Evolutionary conservation across 352 stramenopile genomes (phyloP).

Genomic region (Pythium phragmitis): DNA sequence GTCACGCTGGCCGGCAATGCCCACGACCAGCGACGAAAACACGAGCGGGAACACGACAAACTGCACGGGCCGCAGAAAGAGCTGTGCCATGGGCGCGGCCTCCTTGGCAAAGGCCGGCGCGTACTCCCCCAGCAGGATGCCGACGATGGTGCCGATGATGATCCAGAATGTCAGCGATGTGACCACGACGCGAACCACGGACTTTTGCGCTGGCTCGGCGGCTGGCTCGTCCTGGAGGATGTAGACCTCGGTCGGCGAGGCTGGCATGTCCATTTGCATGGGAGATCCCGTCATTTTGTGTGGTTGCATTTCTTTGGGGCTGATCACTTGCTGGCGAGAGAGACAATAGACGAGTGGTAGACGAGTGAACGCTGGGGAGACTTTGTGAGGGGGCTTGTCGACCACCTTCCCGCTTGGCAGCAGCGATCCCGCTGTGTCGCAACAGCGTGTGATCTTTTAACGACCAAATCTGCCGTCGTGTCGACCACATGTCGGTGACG

Average conservation of each 20-base stretch:
- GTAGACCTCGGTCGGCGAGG: conserved; percentile 3
- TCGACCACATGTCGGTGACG: not conserved
- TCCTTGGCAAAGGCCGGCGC: conserved; percentile 49
- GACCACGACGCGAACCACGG: conserved; percentile 30
- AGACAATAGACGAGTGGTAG: not conserved
- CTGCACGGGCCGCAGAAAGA: conserved; percentile 62
- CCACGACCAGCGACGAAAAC: conserved; percentile 58
- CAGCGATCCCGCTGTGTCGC: not conserved
- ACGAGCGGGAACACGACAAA: conserved; percentile 32
- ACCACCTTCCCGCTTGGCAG: not conserved
- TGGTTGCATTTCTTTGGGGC: not conserved
- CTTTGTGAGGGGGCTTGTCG: too few relatives aligned
- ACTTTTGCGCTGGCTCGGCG: conserved; percentile 28
- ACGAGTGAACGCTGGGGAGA: too few relatives aligned
- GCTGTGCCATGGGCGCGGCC: conserved; percentile 50
- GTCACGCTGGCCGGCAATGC: conserved; percentile 57
- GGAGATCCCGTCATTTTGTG: not conserved
- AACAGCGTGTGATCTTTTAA: not conserved
- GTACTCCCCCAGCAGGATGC: conserved; percentile 49
- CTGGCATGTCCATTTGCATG: not conserved
- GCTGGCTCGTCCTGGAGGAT: conserved; percentile 1
- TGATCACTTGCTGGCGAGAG: not conserved
- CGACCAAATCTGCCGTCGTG: not conserved
- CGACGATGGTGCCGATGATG: conserved; percentile 38
- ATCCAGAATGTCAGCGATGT: conserved; percentile 70